Percentiles rank a stretch among this genome's conserved stretches.
phyloP scores from a whole-genome alignment of 108 stramenopile species.

The Conticribra weissflogii region DNA sequence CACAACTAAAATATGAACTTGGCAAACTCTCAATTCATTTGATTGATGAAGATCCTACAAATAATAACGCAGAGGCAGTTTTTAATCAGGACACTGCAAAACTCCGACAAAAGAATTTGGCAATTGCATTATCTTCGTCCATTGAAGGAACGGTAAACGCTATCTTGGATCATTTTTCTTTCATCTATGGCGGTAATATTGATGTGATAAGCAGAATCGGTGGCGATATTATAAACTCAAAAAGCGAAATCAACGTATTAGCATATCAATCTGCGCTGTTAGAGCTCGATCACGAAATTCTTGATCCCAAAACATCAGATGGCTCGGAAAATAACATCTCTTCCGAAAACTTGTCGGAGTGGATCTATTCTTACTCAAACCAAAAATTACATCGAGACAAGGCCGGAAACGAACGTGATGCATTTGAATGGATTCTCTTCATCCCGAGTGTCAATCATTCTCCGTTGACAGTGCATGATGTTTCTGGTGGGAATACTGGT shows the following conservation, averaged over 20 bases:
- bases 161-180: constrained; percentile 28
- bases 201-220: constrained; percentile 1
- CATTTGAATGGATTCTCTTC: constrained; percentile 33
- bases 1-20: constrained; percentile 12
- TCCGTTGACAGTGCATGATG: constrained; percentile 31
- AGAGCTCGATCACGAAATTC: constrained; percentile 12
- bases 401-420: background rate
- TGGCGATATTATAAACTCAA: background rate
- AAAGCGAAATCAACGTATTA: constrained; percentile 2
- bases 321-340: constrained; percentile 15
- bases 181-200: constrained; percentile 34
- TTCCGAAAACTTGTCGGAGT: constrained; percentile 21
- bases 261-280: constrained; percentile 25
- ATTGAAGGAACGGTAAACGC: constrained; percentile 18
- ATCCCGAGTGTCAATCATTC: constrained; percentile 22
- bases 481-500: constrained; percentile 11
- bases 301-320: constrained; percentile 6
- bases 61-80: constrained; percentile 4
- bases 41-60: constrained; percentile 42
- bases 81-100: too few species aligned
- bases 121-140: constrained; percentile 30
- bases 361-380: constrained; percentile 19
- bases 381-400: background rate
- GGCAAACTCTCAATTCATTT: constrained; percentile 26
- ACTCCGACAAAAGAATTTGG: too few species aligned